A percentile compares a stretch with the other conserved stretches of the same genome.
phyloP scores from a whole-genome alignment of 768 basidiomycete species.

The Postia placenta region DNA sequence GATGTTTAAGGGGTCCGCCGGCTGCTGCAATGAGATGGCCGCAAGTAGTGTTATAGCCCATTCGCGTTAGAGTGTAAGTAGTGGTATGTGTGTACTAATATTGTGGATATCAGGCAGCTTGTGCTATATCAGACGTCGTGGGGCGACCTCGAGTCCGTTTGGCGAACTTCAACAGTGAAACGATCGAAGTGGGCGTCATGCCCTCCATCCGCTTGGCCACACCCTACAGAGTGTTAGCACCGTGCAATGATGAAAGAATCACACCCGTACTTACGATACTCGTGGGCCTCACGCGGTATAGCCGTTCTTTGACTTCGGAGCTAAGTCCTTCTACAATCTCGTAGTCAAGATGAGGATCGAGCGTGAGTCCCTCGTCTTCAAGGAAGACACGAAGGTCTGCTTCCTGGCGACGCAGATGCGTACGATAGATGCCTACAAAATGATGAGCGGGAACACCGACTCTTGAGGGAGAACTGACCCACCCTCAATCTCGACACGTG shows the following conservation, averaged over 20 bases:
- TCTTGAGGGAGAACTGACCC: conserved; percentile 6
- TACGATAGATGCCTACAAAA: conserved; percentile 49
- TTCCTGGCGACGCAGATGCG: conserved; percentile 63
- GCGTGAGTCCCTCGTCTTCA: conserved; percentile 65
- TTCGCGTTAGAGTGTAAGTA: too few species aligned
- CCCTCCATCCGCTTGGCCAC: conserved; percentile 91
- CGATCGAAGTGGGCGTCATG: conserved; percentile 77
- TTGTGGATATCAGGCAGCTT: too few species aligned
- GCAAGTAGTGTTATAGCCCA: too few species aligned
- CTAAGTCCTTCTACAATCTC: conserved; percentile 59
- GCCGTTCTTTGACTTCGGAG: conserved; percentile 64
- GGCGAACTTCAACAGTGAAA: conserved; percentile 63
- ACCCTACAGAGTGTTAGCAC: conserved; percentile 42
- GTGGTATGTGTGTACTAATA: too few species aligned
- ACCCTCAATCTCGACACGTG: conserved; percentile 72
- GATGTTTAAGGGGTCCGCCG: too few species aligned
- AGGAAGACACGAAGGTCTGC: conserved; percentile 71
- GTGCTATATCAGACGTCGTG: too few species aligned
- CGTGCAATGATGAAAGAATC: background rate
- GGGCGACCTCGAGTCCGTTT: conserved; percentile 24
- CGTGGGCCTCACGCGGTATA: conserved; percentile 54
- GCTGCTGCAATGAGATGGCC: too few species aligned
- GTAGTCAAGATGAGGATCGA: conserved; percentile 74
- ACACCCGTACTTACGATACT: conserved; percentile 47
- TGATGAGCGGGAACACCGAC: background rate